Evolutionary conservation across 2,329 filamentous ascomycete species (phyloP).

Genomic region (Dactylonectria estremocensis): DNA sequence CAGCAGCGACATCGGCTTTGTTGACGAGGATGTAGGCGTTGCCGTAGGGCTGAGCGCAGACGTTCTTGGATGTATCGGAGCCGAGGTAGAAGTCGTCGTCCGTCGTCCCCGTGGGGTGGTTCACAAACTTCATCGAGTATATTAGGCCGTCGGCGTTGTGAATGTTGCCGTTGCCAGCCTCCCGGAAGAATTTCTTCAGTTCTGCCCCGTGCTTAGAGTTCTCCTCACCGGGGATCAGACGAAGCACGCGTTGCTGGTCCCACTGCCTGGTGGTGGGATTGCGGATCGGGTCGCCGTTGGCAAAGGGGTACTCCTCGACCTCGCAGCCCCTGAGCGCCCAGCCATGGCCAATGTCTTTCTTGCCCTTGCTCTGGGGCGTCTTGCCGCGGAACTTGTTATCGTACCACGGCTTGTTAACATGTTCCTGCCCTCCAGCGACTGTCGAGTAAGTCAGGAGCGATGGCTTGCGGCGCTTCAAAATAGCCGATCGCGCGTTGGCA

Average conservation of each 20-base stretch:
- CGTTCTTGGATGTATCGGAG: neutral
- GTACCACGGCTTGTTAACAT: neutral
- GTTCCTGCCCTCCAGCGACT: neutral
- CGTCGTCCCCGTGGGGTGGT: neutral
- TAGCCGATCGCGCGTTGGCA: conserved; percentile 2
- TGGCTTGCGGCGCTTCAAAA: neutral
- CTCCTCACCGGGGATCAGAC: neutral
- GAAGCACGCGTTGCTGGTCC: neutral
- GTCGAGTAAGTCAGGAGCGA: neutral
- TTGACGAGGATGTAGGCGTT: neutral
- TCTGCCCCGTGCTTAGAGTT: neutral
- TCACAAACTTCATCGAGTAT: neutral
- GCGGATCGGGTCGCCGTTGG: conserved; percentile 2
- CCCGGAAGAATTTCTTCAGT: neutral
- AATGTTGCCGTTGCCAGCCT: neutral
- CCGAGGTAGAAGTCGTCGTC: neutral
- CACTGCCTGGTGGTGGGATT: neutral
- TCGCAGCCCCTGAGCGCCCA: neutral
- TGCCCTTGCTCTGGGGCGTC: neutral
- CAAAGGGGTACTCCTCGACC: neutral
- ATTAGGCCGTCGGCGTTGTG: neutral
- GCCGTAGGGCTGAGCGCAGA: neutral
- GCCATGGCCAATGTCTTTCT: neutral
- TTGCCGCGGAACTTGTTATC: neutral
- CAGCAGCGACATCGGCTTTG: neutral